Evolutionary conservation across 805 yeast genomes (phyloP).

Genomic region (Myxozyma neglecta): DNA sequence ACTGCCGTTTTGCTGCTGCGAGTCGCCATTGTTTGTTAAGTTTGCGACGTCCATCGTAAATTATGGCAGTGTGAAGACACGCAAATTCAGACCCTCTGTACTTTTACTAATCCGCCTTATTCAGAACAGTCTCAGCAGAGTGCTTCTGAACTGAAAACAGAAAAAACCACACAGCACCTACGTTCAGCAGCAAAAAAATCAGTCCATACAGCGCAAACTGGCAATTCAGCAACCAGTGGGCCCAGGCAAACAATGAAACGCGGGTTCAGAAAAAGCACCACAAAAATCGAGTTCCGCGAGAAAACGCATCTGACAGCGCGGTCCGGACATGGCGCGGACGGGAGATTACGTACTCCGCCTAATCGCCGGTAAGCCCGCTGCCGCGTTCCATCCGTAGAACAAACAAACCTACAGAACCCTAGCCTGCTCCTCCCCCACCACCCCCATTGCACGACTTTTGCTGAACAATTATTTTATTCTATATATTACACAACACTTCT

Average conservation of each 20-base stretch:
- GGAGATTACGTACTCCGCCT: conserved; percentile 3
- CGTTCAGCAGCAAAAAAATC: not conserved
- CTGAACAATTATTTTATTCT: not conserved
- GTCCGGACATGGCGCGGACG: conserved; percentile 3
- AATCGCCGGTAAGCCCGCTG: conserved; percentile 5
- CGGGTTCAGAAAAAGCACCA: too few relatives aligned
- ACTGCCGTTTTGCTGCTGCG: too few relatives aligned
- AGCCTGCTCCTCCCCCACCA: too few relatives aligned
- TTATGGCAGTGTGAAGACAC: not conserved
- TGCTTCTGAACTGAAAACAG: too few relatives aligned
- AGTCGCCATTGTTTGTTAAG: conserved; percentile 5
- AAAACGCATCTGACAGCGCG: not conserved
- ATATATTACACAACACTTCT: not conserved
- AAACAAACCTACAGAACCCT: not conserved
- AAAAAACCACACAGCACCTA: not conserved
- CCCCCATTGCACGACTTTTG: too few relatives aligned
- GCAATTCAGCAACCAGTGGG: not conserved
- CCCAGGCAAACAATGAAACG: too few relatives aligned
- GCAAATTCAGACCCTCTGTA: not conserved
- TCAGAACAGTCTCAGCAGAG: not conserved
- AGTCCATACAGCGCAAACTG: not conserved
- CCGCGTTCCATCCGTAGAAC: not conserved
- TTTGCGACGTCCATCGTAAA: conserved; percentile 17
- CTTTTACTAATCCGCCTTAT: not conserved
- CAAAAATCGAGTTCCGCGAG: not conserved